Base-by-base conservation (phyloP, 2,329 filamentous ascomycete species). In the Alternaria postmessia region DNA sequence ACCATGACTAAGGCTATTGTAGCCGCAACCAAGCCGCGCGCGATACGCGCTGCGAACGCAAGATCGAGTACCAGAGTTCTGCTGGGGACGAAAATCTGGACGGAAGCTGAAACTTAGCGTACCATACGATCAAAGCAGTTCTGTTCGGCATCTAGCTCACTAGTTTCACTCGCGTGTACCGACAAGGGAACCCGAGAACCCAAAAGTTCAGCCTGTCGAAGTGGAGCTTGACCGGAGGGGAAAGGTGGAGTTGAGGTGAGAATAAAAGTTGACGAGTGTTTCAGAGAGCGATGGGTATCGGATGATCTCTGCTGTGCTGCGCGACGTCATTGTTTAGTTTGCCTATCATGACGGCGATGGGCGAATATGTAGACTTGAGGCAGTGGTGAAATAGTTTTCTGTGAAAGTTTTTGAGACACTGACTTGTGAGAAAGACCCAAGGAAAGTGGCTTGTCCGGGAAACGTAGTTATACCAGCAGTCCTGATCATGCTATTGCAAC, bases 81-180 rank as follows among this genome's bases (percentile, higher is more conserved):
- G 8, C 20, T 38, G 8, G 9, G 20, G 24, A 22, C 34, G 32
- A 38, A 49, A 49, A 36, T 24, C 22, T 24, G 32, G 30, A 36
- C 46, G 46, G 30, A 49, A 38, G 46, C 46, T 38, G 46, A 49
- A 49, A 49, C 46, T 16, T 49, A 49, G 46, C 46, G 46, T 49
- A 49, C 46, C 46, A 36, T 49, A 8, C 12, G 16, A 36, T 14
- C 5, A 11, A 6, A 49, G 30, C 46, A 38, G 46, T 49, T 38
- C 46, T 1, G 46, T 36, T 49, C 46, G 46, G 46, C 46, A 49
- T 36, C 46, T 49, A 49, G 46, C 14, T 22, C 3, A 14, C 38
- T 49, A 49, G 46, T 49, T 32, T 36, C 32, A 4, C 22, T 22
- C 20, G 46, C 30, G 30, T 36, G 22, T 4, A 36, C 6, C 16